These are phyloP conservation scores for Pleurotus tuber-regium DNA, from an alignment of 768 basidiomycete genomes.

Conservation along the genomic window DNA sequence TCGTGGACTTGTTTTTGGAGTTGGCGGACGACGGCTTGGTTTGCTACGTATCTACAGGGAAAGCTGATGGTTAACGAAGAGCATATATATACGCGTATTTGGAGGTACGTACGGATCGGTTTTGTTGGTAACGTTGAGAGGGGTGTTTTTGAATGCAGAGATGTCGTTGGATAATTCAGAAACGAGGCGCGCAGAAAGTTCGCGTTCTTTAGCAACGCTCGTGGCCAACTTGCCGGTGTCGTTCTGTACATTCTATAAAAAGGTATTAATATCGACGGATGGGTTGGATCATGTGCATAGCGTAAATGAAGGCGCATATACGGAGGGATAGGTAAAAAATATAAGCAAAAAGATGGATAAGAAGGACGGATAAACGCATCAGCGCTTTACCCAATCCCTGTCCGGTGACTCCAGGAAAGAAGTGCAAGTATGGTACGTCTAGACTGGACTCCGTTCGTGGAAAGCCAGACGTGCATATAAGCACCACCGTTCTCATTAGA, in stretches of 20 bases:
- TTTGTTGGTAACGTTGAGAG: conserved; percentile 76
- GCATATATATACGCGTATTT: background rate
- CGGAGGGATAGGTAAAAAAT: too few species aligned
- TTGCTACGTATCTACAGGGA: conserved; percentile 58
- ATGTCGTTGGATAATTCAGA: conserved; percentile 86
- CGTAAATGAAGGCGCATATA: too few species aligned
- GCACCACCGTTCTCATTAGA: too few species aligned
- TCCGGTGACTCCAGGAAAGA: too few species aligned
- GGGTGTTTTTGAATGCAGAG: conserved; percentile 93
- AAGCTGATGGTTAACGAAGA: background rate
- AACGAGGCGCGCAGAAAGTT: conserved; percentile 80
- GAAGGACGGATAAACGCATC: too few species aligned
- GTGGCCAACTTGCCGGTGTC: conserved; percentile 93
- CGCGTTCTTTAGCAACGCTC: conserved; percentile 89
- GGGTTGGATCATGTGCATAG: too few species aligned
- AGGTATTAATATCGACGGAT: too few species aligned
- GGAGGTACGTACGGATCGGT: conserved; percentile 71
- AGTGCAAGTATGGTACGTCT: too few species aligned
- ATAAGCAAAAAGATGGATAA: too few species aligned
- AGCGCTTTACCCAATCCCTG: too few species aligned
- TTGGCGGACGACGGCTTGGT: conserved; percentile 72
- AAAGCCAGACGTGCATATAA: too few species aligned
- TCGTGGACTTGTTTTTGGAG: conserved; percentile 92
- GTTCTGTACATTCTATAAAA: conserved; percentile 82
- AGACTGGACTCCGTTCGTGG: too few species aligned